Base-by-base conservation (phyloP, 1,139 yeast genomes). In the Taphrina betulina region DNA sequence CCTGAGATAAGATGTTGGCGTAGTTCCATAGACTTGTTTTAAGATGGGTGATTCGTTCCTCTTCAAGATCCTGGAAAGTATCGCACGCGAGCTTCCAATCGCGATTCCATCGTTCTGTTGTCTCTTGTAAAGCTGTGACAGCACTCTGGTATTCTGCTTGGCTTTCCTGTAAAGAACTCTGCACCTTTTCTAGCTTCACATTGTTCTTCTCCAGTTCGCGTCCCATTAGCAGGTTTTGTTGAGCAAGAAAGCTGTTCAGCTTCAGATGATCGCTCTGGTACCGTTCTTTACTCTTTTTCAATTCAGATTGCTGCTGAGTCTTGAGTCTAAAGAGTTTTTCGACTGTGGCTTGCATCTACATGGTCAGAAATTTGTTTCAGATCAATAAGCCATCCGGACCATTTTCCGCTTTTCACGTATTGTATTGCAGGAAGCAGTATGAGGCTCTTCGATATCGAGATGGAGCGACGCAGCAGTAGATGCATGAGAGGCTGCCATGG, bases 21-120 rank as follows among this genome's bases (percentile, higher is more conserved):
- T 78, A 90, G 42, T 83, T 85, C 83, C 95, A 94, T 61, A 94
- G 70, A 65, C 84, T 86, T 16, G 85, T 75, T 65, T 89, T 87
- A 58, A 87, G 67, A 59, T 83, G 78, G 64, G 85, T 85, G 56
- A 89, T 80, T 61, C 95, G 77, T 64, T 86, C 89, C 52, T 80
- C 79, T 67, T 92, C 98, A 61, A 87, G 71, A 59, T 76, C 80
- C 69, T 90, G 95, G 60, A 87, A 75, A 62, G 81, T 58, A 60
- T 77, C 80, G 42, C 90, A 78, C 0, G 87, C 76, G 19, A 75
- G 70, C 55, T 78, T 75, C 98, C 98, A 92, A 64, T 89, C 95
- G 38, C 79, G 72, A 57, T 80, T 77, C 85, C 90, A 92, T 4
- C 78, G 73, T 40, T 82, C 85, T 63, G 81, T 78, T n/a, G 85